Conservation (phyloP, 805 yeast species). For the Nematodospora valgi region DNA sequence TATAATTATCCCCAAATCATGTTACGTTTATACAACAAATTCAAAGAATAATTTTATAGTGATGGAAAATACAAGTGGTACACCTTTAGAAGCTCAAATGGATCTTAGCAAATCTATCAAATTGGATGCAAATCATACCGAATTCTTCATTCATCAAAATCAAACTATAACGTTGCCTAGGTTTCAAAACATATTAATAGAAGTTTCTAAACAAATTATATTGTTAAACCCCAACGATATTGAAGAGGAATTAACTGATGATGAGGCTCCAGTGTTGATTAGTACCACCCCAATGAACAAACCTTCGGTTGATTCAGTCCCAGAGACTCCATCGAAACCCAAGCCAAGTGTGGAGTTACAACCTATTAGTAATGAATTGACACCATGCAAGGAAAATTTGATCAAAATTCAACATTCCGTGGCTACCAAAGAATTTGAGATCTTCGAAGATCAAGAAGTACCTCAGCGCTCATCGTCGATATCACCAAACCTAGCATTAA, state of each 20-base stretch:
- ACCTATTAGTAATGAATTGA: not conserved
- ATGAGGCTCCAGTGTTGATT: slow-evolving; percentile 28
- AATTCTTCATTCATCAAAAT: slow-evolving; percentile 54
- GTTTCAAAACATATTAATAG: slow-evolving; percentile 58
- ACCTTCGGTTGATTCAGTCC: not conserved
- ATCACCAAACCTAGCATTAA: slow-evolving; percentile 14
- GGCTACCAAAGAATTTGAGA: not conserved
- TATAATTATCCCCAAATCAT: slow-evolving; percentile 56
- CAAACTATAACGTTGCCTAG: slow-evolving; percentile 68
- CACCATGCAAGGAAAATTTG: slow-evolving; percentile 9
- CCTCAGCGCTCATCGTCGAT: slow-evolving; percentile 3
- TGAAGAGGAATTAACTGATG: slow-evolving; percentile 45
- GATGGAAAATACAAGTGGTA: slow-evolving; percentile 20
- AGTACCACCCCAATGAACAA: not conserved
- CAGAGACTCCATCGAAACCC: slow-evolving; percentile 11
- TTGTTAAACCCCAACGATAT: slow-evolving; percentile 47
- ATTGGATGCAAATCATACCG: slow-evolving; percentile 43
- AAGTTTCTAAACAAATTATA: slow-evolving; percentile 65
- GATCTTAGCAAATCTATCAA: slow-evolving; percentile 27
- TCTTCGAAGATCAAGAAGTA: not conserved
- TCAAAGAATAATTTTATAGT: slow-evolving; percentile 19
- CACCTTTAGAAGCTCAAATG: slow-evolving; percentile 16
- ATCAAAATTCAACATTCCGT: too few relatives aligned
- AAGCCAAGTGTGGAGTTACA: slow-evolving; percentile 8
- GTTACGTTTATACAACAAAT: slow-evolving; percentile 26